phyloP scores from a whole-genome alignment of 768 basidiomycete species.

The Collybiopsis confluens region DNA sequence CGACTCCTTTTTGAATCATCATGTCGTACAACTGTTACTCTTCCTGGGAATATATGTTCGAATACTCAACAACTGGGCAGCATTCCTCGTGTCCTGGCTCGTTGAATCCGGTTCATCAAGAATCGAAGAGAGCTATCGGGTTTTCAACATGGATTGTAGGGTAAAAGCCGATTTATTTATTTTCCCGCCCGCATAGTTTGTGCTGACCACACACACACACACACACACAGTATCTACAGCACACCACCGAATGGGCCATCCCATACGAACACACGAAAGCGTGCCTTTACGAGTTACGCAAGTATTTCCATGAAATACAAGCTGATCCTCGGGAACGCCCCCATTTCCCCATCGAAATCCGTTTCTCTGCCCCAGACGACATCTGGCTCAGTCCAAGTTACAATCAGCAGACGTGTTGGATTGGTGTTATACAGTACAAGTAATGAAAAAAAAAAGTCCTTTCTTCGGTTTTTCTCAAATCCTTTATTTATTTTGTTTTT shows the following conservation, averaged over 20 bases:
- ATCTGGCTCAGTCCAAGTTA: slow-evolving; percentile 92
- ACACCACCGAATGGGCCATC: slow-evolving; percentile 94
- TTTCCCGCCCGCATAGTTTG: background rate
- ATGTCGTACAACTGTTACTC: slow-evolving; percentile 79
- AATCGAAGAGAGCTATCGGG: slow-evolving; percentile 73
- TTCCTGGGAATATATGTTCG: slow-evolving; percentile 69
- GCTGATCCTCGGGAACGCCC: slow-evolving; percentile 65
- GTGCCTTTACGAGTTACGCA: slow-evolving; percentile 67
- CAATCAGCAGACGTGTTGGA: slow-evolving; percentile 80
- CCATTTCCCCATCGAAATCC: slow-evolving; percentile 91
- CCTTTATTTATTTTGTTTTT: slow-evolving; percentile 1
- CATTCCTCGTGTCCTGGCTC: slow-evolving; percentile 67
- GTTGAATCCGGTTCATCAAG: slow-evolving; percentile 47
- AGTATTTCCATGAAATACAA: slow-evolving; percentile 68
- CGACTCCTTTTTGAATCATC: slow-evolving; percentile 70
- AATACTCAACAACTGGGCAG: slow-evolving; percentile 59
- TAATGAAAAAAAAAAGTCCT: no score
- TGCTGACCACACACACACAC: slow-evolving; percentile 5
- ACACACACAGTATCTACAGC: slow-evolving; percentile 71
- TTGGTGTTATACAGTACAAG: slow-evolving; percentile 98
- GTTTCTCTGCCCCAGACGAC: slow-evolving; percentile 84
- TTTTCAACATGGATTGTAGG: slow-evolving; percentile 93
- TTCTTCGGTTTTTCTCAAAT: no score
- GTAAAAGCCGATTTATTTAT: slow-evolving; percentile 51
- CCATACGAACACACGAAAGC: slow-evolving; percentile 62